Evolutionary conservation across 768 basidiomycete species (phyloP).

Genomic region (Russula griseocarnosa): DNA sequence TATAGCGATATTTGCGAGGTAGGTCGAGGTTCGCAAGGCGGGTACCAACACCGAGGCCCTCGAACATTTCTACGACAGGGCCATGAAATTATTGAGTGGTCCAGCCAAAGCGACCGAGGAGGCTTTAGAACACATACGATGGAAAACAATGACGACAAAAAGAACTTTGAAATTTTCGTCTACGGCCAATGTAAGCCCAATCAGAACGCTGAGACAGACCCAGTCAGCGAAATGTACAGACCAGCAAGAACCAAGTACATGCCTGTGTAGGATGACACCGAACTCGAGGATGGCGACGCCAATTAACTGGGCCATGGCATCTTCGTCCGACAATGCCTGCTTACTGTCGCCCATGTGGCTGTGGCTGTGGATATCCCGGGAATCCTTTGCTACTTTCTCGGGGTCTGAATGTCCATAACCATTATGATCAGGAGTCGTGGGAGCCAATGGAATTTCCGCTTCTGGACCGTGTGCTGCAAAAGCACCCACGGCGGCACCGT

Average conservation of each 20-base stretch:
- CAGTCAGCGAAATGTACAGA: neutral
- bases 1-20: conserved; percentile 48
- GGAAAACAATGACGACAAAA: conserved; percentile 88
- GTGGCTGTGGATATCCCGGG: conserved; percentile 29
- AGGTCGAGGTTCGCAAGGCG: conserved; percentile 76
- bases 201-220: conserved; percentile 53
- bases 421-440: neutral
- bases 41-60: conserved; percentile 89
- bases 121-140: conserved; percentile 57
- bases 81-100: neutral
- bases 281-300: conserved; percentile 93
- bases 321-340: conserved; percentile 32
- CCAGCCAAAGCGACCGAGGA: neutral
- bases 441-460: conserved; percentile 24
- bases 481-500: conserved; percentile 43
- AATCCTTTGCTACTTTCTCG: conserved; percentile 11
- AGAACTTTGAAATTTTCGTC: conserved; percentile 72
- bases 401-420: neutral
- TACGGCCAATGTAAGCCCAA: conserved; percentile 93
- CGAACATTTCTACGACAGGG: conserved; percentile 71
- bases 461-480: conserved; percentile 74
- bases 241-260: neutral
- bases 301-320: conserved; percentile 62
- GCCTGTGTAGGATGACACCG: conserved; percentile 85
- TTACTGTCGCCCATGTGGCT: conserved; percentile 30